Evolutionary conservation across 139 green algal species (phyloP).

Genomic region (Chlorella ohadii): DNA sequence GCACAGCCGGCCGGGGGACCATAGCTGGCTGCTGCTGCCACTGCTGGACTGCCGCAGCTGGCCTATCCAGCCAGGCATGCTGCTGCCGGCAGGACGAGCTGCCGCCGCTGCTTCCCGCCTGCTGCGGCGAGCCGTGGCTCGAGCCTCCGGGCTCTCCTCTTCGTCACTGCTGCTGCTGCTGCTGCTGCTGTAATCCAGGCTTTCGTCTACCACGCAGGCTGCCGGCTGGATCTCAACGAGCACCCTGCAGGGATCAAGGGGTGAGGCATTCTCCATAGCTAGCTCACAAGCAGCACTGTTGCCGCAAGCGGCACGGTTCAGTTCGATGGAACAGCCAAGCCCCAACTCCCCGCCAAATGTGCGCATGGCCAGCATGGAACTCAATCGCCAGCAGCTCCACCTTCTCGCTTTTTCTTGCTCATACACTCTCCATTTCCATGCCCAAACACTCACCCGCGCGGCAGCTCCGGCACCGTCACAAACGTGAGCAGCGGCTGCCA

Average conservation of each 20-base stretch:
- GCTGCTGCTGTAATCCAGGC: background rate
- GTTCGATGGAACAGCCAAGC: too few relatives aligned
- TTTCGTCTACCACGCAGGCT: constrained; percentile 36
- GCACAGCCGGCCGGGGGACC: constrained; percentile 17
- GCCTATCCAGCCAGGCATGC: constrained; percentile 41
- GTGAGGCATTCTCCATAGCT: background rate
- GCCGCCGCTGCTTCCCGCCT: background rate
- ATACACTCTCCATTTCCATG: too few relatives aligned
- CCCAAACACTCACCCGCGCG: constrained; percentile 45
- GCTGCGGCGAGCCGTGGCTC: background rate
- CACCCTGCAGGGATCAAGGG: constrained; percentile 35
- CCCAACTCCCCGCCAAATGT: too few relatives aligned
- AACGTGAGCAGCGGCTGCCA: constrained; percentile 54
- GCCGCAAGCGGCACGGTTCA: background rate
- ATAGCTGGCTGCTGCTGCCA: background rate
- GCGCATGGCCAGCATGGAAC: too few relatives aligned
- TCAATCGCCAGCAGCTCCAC: too few relatives aligned
- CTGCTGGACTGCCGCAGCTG: background rate
- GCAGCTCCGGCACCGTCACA: constrained; percentile 64
- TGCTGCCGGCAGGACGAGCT: background rate
- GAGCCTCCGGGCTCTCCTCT: background rate
- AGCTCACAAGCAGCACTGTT: background rate
- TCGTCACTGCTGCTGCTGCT: constrained; percentile 25
- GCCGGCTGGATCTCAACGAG: constrained; percentile 80
- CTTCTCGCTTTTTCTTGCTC: too few relatives aligned